These are phyloP conservation scores for Candida pseudofarinosa DNA, from an alignment of 805 yeast species.

Conservation along the genomic window DNA sequence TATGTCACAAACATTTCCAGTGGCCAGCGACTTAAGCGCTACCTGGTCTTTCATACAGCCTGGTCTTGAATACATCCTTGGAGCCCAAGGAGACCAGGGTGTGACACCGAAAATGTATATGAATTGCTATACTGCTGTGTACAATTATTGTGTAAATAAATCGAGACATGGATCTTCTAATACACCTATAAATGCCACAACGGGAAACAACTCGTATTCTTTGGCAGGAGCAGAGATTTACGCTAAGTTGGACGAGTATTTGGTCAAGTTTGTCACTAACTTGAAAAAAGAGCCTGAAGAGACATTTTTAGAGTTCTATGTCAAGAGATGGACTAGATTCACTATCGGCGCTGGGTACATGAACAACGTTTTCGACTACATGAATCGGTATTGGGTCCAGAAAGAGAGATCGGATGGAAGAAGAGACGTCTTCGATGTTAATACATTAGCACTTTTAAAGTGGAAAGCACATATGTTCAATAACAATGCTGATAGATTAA, in stretches of 20 bases:
- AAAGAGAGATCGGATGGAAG: conserved; percentile 94
- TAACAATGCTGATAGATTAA: conserved; percentile 54
- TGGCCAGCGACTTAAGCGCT: conserved; percentile 57
- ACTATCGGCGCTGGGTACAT: conserved; percentile 88
- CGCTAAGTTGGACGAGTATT: conserved; percentile 61
- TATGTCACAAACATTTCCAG: conserved; percentile 34
- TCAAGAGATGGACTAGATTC: conserved; percentile 82
- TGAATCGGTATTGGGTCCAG: conserved; percentile 96
- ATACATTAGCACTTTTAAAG: conserved; percentile 77
- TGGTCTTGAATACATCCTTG: conserved; percentile 65
- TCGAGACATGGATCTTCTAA: conserved; percentile 39
- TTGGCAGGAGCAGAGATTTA: conserved; percentile 91
- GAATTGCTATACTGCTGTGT: conserved; percentile 88
- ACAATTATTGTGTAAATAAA: conserved; percentile 85
- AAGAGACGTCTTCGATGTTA: conserved; percentile 84
- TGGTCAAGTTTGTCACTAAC: conserved; percentile 53
- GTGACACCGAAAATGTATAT: conserved; percentile 71
- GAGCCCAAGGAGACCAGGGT: conserved; percentile 62
- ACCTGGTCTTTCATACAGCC: conserved; percentile 82
- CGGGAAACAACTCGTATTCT: conserved; percentile 32
- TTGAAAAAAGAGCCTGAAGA: conserved; percentile 54
- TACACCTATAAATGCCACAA: conserved; percentile 11
- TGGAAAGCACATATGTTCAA: conserved; percentile 86
- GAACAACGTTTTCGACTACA: conserved; percentile 90
- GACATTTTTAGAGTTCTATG: conserved; percentile 76